phyloP scores from a whole-genome alignment of 345 rosid genomes.

The Brassica napus region Da-Ae NC_063436.1:1094501-1095000 shows the following conservation, averaged over 20 bases:
- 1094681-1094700: too few species aligned
- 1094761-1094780: slow-evolving; percentile 27
- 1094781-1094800: background rate
- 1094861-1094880: background rate
- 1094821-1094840: background rate
- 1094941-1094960: slow-evolving; percentile 38
- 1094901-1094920: slow-evolving; percentile 16
- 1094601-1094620: slow-evolving; percentile 29
- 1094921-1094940: slow-evolving; percentile 33
- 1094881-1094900: background rate
- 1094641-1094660: slow-evolving; percentile 5
- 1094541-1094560: slow-evolving; percentile 8
- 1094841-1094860: background rate
- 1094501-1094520: background rate
- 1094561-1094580: slow-evolving; percentile 21
- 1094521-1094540: background rate
- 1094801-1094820: background rate
- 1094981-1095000: slow-evolving; percentile 29
- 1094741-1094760: slow-evolving; percentile 30
- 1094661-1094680: too few species aligned
- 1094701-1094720: too few species aligned
- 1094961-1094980: slow-evolving; percentile 25
- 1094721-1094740: background rate
- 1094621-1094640: slow-evolving; percentile 19
- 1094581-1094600: slow-evolving; percentile 34